Conservation (phyloP, 495 filamentous ascomycete species). For the Hypoxylon perforatum region DNA sequence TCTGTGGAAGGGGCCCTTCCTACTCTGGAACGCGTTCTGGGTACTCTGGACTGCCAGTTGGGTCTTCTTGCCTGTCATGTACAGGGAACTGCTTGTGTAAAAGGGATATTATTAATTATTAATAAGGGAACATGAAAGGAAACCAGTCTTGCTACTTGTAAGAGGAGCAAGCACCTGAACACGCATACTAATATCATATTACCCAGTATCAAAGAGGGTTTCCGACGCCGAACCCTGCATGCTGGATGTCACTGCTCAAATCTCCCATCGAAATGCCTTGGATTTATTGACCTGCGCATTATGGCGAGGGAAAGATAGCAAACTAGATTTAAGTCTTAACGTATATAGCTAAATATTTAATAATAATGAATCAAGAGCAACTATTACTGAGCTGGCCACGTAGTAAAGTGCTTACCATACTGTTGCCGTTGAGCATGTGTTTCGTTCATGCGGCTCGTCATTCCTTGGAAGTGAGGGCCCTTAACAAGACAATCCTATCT, state of each 20-base stretch:
- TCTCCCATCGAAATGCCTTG: not conserved
- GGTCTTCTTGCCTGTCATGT: slow-evolving; percentile 89
- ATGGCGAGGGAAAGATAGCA: not conserved
- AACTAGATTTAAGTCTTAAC: slow-evolving; percentile 11
- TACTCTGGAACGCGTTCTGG: slow-evolving; percentile 67
- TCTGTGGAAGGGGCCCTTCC: slow-evolving; percentile 68
- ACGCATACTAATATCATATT: no score
- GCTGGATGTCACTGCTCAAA: not conserved
- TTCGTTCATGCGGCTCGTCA: no score
- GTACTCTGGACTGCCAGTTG: slow-evolving; percentile 89
- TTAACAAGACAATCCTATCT: no score
- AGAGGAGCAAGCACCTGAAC: not conserved
- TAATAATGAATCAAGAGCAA: slow-evolving; percentile 33
- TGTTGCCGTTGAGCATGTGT: no score
- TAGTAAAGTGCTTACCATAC: no score
- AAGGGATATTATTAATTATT: no score
- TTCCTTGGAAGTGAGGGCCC: no score
- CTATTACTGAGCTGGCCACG: not conserved
- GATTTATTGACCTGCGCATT: not conserved
- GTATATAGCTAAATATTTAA: slow-evolving; percentile 32
- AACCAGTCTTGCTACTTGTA: not conserved
- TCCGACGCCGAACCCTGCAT: not conserved
- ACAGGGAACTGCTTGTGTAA: slow-evolving; percentile 61
- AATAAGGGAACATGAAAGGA: not conserved
- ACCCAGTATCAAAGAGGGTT: not conserved